phyloP scores from a whole-genome alignment of 208 protist species.

The Trypanosoma conorhini region DNA sequence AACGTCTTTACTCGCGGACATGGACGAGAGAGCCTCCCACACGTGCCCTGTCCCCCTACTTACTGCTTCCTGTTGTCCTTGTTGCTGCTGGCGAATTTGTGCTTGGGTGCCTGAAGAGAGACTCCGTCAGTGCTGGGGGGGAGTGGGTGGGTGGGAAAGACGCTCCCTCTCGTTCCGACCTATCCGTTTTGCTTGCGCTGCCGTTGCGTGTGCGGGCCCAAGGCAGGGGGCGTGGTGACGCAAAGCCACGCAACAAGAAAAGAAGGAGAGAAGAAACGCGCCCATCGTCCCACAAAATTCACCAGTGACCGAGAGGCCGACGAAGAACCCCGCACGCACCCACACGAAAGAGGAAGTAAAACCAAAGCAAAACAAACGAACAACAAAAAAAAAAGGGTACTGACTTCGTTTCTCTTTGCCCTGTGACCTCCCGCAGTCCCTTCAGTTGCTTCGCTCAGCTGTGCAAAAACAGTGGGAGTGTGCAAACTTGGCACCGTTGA shows the following conservation, averaged over 20 bases:
- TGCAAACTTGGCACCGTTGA: neutral
- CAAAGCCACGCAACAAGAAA: neutral
- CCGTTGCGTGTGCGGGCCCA: neutral
- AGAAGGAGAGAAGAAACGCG: neutral
- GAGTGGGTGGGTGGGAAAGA: neutral
- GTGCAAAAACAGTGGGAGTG: neutral
- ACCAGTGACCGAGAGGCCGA: neutral
- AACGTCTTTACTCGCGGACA: conserved; percentile 24
- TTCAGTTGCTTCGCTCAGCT: neutral
- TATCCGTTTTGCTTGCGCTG: neutral
- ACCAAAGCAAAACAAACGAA: too few relatives aligned
- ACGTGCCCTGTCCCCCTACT: neutral
- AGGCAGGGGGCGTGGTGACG: neutral
- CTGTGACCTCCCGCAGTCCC: too few relatives aligned
- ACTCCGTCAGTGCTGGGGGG: neutral
- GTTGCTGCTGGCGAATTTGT: neutral
- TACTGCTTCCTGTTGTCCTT: neutral
- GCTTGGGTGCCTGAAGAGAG: neutral
- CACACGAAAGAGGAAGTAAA: too few relatives aligned
- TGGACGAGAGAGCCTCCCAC: neutral
- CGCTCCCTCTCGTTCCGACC: neutral
- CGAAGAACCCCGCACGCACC: neutral
- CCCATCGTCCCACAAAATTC: neutral
- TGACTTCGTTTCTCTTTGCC: neutral
- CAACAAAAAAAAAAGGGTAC: neutral